These are phyloP conservation scores for Angomonas ambiguus DNA, from an alignment of 208 protist species.

Conservation along the genomic window DNA sequence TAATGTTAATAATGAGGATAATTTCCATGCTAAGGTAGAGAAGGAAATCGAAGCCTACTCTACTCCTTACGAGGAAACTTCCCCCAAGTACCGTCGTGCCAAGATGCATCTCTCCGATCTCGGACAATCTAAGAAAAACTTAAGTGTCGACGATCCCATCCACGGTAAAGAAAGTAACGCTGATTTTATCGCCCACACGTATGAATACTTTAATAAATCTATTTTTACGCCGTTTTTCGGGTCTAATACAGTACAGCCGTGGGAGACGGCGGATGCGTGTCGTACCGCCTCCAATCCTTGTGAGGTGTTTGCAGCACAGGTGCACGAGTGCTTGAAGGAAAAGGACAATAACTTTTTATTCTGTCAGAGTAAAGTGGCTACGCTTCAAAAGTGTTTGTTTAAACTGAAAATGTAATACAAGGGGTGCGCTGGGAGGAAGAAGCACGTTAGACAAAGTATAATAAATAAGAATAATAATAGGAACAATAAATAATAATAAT, in stretches of 20 bases:
- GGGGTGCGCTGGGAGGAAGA: no score
- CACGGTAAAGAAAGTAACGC: neutral
- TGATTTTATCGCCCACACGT: neutral
- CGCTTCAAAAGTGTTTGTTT: neutral
- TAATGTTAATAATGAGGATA: constrained; percentile 5
- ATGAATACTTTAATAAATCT: neutral
- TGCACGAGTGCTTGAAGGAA: neutral
- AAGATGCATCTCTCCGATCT: neutral
- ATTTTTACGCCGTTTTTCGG: constrained; percentile 1
- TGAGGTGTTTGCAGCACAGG: neutral
- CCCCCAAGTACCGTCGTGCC: neutral
- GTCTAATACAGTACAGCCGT: neutral
- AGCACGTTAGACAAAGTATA: no score
- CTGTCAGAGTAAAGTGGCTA: neutral
- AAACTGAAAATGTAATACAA: neutral
- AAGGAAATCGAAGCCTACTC: no score
- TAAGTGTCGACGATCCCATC: neutral
- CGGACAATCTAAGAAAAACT: neutral
- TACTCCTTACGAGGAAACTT: neutral
- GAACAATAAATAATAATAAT: no score
- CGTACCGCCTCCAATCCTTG: neutral
- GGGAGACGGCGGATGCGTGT: neutral
- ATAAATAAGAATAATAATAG: constrained; percentile 6
- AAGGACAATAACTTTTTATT: neutral
- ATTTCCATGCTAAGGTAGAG: no score